Conservation (phyloP, 495 filamentous ascomycete species). For the Penicillium turbatum region DNA sequence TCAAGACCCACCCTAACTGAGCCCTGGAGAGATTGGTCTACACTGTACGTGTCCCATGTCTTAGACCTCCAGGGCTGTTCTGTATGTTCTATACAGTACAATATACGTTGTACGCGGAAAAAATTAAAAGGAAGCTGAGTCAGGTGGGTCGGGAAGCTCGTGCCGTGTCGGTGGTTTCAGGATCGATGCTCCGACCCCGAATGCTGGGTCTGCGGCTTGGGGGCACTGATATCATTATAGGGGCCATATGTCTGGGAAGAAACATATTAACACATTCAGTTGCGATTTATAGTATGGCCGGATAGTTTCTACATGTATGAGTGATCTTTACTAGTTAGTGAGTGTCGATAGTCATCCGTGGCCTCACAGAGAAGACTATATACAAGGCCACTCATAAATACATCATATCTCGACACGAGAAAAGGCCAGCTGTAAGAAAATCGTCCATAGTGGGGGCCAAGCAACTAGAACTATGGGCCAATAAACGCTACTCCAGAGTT, state of each 20-base stretch:
- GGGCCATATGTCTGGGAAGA: no score
- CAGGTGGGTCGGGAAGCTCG: constrained; percentile 22
- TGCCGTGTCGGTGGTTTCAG: constrained; percentile 31
- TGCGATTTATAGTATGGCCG: no score
- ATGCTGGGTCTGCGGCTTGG: neutral
- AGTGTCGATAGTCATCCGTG: no score
- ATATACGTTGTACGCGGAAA: neutral
- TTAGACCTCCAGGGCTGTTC: no score
- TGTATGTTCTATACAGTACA: neutral
- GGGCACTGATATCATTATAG: constrained; percentile 2
- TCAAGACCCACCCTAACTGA: no score
- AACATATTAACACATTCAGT: no score
- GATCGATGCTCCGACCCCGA: constrained; percentile 18
- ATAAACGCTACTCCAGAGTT: neutral
- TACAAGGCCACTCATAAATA: neutral
- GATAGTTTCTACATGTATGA: no score
- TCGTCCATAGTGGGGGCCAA: neutral
- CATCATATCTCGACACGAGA: neutral
- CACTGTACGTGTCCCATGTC: no score
- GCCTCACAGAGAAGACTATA: no score
- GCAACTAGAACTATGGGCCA: constrained; percentile 2
- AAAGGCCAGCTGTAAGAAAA: constrained; percentile 1
- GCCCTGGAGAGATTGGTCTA: no score
- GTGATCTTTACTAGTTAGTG: no score
- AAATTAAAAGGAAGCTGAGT: constrained; percentile 8